A percentile compares a stretch with the other conserved stretches of the same genome.
phyloP scores from a whole-genome alignment of 2,329 filamentous ascomycete genomes.

The Sporothrix phasma region DNA sequence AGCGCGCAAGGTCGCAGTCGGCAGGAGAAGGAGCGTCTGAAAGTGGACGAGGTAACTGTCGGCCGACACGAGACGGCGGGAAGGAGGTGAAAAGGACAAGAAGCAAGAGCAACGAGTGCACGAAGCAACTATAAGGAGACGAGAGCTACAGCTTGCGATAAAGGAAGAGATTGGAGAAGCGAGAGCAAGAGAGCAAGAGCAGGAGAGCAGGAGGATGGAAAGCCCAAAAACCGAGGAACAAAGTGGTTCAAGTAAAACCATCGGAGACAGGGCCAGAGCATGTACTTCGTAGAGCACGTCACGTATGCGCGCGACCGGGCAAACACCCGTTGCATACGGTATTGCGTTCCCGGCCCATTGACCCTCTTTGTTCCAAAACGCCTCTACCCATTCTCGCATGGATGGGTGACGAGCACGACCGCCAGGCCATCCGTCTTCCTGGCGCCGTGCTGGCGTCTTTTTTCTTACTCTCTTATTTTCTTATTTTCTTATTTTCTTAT shows the following conservation, averaged over 20 bases:
- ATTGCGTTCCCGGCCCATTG: background rate
- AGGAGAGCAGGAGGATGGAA: background rate
- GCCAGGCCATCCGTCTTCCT: background rate
- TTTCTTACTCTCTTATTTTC: background rate
- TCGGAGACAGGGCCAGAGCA: background rate
- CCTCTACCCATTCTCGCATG: background rate
- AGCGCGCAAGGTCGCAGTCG: background rate
- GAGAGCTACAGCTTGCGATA: background rate
- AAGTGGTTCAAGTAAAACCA: background rate
- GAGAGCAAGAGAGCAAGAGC: background rate
- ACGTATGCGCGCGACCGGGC: constrained; percentile 2
- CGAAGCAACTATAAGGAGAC: background rate
- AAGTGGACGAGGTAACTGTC: background rate
- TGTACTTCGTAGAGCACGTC: too few species aligned
- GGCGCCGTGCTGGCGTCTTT: background rate
- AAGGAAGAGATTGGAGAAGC: background rate
- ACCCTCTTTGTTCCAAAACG: constrained; percentile 12
- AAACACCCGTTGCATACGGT: background rate
- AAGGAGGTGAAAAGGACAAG: background rate
- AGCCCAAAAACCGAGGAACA: background rate
- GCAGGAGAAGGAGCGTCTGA: background rate
- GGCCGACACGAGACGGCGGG: background rate
- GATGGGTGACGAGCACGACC: background rate
- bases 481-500: background rate
- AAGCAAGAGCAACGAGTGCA: background rate